These are phyloP conservation scores for Mycena galopus DNA, from an alignment of 768 basidiomycete genomes.

Conservation along the genomic window DNA sequence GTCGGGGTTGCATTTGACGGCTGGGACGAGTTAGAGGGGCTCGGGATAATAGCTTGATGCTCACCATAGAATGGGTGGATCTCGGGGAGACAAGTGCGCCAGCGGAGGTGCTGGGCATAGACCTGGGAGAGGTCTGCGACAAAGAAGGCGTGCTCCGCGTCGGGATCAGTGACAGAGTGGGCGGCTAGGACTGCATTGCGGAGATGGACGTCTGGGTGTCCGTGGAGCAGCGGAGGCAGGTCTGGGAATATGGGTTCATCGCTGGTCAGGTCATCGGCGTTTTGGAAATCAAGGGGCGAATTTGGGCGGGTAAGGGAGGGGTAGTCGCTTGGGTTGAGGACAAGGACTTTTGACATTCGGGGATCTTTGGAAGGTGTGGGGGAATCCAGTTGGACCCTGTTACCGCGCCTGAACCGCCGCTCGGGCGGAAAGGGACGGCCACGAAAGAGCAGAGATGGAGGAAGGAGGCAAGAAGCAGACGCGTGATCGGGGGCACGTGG, in stretches of 20 bases:
- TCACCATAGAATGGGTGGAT: slow-evolving; percentile 96
- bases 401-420: slow-evolving; percentile 84
- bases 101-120: slow-evolving; percentile 86
- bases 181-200: slow-evolving; percentile 83
- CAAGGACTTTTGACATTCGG: slow-evolving; percentile 70
- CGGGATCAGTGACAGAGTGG: slow-evolving; percentile 64
- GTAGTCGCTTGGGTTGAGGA: slow-evolving; percentile 54
- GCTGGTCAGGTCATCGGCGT: slow-evolving; percentile 18
- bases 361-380: slow-evolving; percentile 14
- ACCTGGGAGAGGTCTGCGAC: slow-evolving; percentile 94
- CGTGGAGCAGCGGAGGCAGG: slow-evolving; percentile 75
- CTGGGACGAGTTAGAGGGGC: slow-evolving; percentile 57
- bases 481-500: no score
- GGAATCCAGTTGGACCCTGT: slow-evolving; percentile 32
- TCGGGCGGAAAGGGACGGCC: slow-evolving; percentile 71
- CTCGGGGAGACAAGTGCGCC: slow-evolving; percentile 81
- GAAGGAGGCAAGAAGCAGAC: background rate
- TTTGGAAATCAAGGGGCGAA: slow-evolving; percentile 6
- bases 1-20: slow-evolving; percentile 99
- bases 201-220: slow-evolving; percentile 81
- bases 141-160: slow-evolving; percentile 96
- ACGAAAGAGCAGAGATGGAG: slow-evolving; percentile 47
- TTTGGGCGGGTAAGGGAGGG: slow-evolving; percentile 40
- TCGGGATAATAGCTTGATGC: no score
- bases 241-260: slow-evolving; percentile 66